Evolutionary conservation across 805 yeast species (phyloP).

Genomic region (Saccharomyces mikatae): DNA sequence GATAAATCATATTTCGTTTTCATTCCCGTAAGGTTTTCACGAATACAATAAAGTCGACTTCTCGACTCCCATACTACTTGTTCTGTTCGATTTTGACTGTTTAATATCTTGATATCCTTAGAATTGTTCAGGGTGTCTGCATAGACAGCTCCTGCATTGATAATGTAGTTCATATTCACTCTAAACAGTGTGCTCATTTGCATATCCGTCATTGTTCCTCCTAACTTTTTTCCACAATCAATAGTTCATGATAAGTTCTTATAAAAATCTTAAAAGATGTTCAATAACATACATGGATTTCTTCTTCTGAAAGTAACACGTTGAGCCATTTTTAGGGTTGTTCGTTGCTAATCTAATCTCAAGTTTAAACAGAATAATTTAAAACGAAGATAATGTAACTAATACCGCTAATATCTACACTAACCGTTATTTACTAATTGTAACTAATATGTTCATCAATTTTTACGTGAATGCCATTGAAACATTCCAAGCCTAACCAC

Average conservation of each 20-base stretch:
- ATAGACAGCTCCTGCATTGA: no score
- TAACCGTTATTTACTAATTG: background rate
- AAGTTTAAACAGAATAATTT: background rate
- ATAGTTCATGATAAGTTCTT: background rate
- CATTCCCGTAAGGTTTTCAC: no score
- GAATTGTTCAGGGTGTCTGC: background rate
- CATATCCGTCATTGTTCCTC: background rate
- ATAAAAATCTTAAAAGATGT: background rate
- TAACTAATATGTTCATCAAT: background rate
- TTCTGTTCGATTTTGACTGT: background rate
- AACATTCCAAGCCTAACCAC: background rate
- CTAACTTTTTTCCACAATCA: background rate
- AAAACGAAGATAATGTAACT: background rate
- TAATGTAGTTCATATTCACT: background rate
- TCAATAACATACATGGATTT: conserved; percentile 82
- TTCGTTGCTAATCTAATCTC: conserved; percentile 6
- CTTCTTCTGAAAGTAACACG: conserved; percentile 99
- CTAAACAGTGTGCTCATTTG: background rate
- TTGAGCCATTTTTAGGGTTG: conserved; percentile 77
- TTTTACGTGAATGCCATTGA: background rate
- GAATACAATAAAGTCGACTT: background rate
- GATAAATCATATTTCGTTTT: no score
- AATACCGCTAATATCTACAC: background rate
- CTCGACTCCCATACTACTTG: background rate
- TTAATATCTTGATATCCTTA: background rate